These are phyloP conservation scores for Pelargonium cotyledonis DNA, from an alignment of 441 rosid genomes.

Conservation along the genomic window DNA sequence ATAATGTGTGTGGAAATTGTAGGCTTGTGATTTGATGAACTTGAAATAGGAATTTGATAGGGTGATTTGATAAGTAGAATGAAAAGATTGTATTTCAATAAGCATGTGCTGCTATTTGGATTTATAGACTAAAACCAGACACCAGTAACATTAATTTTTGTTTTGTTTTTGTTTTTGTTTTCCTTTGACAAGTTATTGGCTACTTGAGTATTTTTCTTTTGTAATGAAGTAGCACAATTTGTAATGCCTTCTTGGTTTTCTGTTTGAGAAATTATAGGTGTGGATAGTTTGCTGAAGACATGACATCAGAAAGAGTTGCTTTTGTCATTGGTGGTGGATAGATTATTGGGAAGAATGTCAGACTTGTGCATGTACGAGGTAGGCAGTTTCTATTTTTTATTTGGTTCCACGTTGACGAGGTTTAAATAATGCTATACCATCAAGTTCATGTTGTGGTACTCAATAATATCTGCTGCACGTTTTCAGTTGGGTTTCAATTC, in stretches of 20 bases:
- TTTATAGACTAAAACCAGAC: background rate
- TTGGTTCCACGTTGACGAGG: background rate
- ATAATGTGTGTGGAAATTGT: background rate
- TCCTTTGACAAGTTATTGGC: too few species aligned
- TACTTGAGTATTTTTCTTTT: background rate
- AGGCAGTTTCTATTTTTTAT: background rate
- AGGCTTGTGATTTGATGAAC: background rate
- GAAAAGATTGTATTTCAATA: background rate
- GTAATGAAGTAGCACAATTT: background rate
- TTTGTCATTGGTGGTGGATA: constrained; percentile 7
- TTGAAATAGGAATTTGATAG: background rate
- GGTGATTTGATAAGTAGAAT: background rate
- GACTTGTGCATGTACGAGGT: constrained; percentile 4
- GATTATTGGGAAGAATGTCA: background rate
- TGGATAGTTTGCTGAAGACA: background rate
- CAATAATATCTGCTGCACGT: background rate
- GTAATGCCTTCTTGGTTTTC: background rate
- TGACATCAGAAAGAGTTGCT: constrained; percentile 1
- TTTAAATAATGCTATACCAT: background rate
- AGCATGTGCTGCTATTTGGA: background rate
- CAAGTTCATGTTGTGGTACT: constrained; percentile 5
- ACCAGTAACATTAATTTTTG: background rate
- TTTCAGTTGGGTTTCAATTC: constrained; percentile 3
- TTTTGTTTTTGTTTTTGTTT: too few species aligned
- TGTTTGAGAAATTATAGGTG: background rate